Evolutionary conservation across 2,329 filamentous ascomycete genomes (phyloP), one percentile per base, ranked within the genome.

Genomic region (Orbilia quercus): DNA sequence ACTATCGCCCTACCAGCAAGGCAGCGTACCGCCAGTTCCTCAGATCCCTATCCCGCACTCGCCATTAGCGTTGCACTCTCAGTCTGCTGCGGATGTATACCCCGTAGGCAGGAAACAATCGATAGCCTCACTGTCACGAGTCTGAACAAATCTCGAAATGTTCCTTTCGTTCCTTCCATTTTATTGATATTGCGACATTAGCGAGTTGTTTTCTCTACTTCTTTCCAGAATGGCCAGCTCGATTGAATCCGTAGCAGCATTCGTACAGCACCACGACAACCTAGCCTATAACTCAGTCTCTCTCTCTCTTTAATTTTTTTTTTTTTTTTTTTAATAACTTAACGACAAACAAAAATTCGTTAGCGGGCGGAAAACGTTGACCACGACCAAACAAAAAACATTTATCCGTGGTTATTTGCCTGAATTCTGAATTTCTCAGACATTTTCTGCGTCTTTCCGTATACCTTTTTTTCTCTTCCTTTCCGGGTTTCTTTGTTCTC

Each of bases 31-130:
- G 25, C 69, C 69, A 12, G 69, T 73, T 11, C 69, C 69, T 23
- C 69, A 73, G 16, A 73, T 73, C 20, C 69, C 69, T 38, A 65
- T 73, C 25, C 69, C 69, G 22, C 69, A 73, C 48, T 73, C 69
- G 22, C 69, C 69, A 47, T 50, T 73, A 23, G 69, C 69, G n/a
- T 54, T 73, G 34, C 69, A 73, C 45, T 73, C 69, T 5, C 69
- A 73, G 57, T 73, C 69, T n/a, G 53, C 69, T 22, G 18, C 60
- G 5, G 69, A 73, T 31, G 23, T 73, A 18, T 53, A 42, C 31
- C 48, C 69, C 7, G 54, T 73, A n/a, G 45, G 54, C 36, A 60
- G 47, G 25, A 73, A 73, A 23, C 60, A 66, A 22, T 73, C 60
- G 38, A 51, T 73, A 65, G 16, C 60, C 25, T 66, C 69, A 47